Evolutionary conservation across 2,329 filamentous ascomycete genomes (phyloP).

Genomic region (Phialocephala subalpina): DNA sequence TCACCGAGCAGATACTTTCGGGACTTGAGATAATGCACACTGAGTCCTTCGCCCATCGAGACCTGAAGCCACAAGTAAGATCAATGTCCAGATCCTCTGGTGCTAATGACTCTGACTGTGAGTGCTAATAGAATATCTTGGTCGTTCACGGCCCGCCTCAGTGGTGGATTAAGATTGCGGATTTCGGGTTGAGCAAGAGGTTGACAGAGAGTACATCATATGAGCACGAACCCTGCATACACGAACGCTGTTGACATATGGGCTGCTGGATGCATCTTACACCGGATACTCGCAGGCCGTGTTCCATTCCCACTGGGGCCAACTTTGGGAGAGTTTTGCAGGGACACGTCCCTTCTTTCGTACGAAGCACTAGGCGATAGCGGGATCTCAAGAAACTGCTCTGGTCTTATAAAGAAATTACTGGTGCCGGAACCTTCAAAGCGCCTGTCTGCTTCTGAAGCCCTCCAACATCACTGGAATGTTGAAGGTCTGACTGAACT

Average conservation of each 20-base stretch:
- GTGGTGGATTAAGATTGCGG: constrained; percentile 87
- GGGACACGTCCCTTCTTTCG: no score
- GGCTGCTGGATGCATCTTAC: neutral
- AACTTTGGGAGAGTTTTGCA: no score
- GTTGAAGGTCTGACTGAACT: no score
- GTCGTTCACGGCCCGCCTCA: constrained; percentile 10
- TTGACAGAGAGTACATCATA: neutral
- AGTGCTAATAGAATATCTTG: constrained; percentile 15
- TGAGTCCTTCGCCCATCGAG: constrained; percentile 20
- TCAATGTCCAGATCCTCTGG: no score
- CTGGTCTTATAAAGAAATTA: no score
- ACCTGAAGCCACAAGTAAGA: constrained; percentile 22
- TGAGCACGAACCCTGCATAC: neutral
- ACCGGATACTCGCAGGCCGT: neutral
- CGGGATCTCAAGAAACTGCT: no score
- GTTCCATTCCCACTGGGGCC: constrained; percentile 1
- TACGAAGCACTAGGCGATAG: no score
- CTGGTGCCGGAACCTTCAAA: no score
- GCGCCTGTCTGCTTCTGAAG: no score
- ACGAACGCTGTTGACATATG: constrained; percentile 6
- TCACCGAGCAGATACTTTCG: constrained; percentile 21
- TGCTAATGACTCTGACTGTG: no score
- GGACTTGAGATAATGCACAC: constrained; percentile 25
- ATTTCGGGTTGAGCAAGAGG: constrained; percentile 65
- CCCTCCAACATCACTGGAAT: no score